Conservation (phyloP, 2,329 filamentous ascomycete genomes). For the Exophiala phaeomuriformis region DNA sequence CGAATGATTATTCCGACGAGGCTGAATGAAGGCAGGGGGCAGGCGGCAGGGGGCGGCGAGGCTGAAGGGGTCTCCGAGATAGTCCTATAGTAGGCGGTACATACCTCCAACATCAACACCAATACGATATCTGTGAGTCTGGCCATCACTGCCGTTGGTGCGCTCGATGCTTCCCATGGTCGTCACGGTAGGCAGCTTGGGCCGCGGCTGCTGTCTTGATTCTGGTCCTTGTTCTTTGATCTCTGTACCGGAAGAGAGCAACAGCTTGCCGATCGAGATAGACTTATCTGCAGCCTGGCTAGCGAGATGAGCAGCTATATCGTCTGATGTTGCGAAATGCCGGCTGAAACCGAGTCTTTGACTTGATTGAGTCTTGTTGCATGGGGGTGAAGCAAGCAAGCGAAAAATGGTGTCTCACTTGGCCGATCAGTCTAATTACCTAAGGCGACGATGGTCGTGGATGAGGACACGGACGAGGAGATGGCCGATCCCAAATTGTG, state of each 20-base stretch:
- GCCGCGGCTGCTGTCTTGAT: not conserved
- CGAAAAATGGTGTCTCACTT: no score
- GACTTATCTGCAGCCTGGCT: not conserved
- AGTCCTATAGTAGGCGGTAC: not conserved
- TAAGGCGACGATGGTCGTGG: no score
- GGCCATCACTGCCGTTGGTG: not conserved
- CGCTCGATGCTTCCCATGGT: slow-evolving; percentile 13
- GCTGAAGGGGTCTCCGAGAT: not conserved
- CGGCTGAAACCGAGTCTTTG: no score
- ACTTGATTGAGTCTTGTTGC: no score
- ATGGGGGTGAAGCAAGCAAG: no score
- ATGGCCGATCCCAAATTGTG: no score
- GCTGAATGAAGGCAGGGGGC: not conserved
- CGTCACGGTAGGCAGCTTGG: not conserved
- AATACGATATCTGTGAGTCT: slow-evolving; percentile 10
- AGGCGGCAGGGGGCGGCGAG: not conserved
- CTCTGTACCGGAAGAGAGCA: no score
- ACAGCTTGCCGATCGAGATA: not conserved
- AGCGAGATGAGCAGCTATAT: not conserved
- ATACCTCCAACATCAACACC: slow-evolving; percentile 18
- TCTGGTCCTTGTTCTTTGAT: not conserved
- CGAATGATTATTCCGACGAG: no score
- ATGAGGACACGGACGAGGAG: no score
- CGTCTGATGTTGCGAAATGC: not conserved
- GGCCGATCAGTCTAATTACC: no score